These are phyloP conservation scores for Penicillium parvum DNA, from an alignment of 495 filamentous ascomycete genomes.

Conservation along the genomic window DNA sequence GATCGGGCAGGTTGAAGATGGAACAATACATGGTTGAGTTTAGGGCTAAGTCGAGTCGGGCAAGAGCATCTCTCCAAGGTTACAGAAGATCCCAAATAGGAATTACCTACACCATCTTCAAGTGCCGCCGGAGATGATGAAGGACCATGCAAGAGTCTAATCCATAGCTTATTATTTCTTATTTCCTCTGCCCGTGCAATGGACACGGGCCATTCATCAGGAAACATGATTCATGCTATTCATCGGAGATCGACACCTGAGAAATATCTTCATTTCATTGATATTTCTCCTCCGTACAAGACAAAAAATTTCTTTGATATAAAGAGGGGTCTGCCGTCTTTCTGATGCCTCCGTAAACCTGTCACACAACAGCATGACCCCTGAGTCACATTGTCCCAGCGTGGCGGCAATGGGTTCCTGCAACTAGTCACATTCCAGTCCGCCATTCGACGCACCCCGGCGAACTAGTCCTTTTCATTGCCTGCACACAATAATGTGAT, in stretches of 20 bases:
- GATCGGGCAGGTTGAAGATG: background rate
- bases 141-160: background rate
- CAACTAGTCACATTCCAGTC: conserved; percentile 26
- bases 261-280: too few relatives aligned
- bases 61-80: background rate
- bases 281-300: too few relatives aligned
- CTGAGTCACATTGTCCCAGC: conserved; percentile 17
- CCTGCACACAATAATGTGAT: conserved; percentile 4
- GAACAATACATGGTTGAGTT: background rate
- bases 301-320: too few relatives aligned
- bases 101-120: too few relatives aligned
- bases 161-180: background rate
- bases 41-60: too few relatives aligned
- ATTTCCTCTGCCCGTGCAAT: background rate
- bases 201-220: background rate
- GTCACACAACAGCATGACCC: conserved; percentile 13
- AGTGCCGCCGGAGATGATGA: too few relatives aligned
- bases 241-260: too few relatives aligned
- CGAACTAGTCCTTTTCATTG: conserved; percentile 11
- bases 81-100: background rate
- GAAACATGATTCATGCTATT: too few relatives aligned
- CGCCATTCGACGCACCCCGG: conserved; percentile 9
- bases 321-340: too few relatives aligned
- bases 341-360: too few relatives aligned
- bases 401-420: conserved; percentile 21